These are phyloP conservation scores for Pyrenophora seminiperda DNA, from an alignment of 2,329 filamentous ascomycete species.

Conservation along the genomic window DNA sequence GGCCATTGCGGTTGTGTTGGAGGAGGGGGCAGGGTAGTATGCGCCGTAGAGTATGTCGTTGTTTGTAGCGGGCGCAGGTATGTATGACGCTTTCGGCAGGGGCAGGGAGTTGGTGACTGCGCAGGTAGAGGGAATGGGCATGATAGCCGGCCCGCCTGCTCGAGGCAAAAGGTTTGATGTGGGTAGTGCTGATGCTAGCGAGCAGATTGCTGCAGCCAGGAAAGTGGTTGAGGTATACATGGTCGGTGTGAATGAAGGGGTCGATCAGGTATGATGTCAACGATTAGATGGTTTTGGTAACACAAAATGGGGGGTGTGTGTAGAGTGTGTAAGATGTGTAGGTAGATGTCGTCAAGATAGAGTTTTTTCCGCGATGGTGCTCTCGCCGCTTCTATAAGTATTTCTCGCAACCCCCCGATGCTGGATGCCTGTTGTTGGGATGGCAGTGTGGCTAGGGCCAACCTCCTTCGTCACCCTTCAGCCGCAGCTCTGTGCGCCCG, in stretches of 20 bases:
- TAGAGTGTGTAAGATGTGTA: not conserved
- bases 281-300: not conserved
- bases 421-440: conserved; percentile 5
- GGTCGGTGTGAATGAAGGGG: not conserved
- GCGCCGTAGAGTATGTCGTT: conserved; percentile 35
- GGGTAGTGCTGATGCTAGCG: conserved; percentile 9
- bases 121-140: conserved; percentile 46
- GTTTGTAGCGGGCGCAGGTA: conserved; percentile 26
- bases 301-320: not conserved
- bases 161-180: conserved; percentile 16
- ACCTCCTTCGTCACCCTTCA: conserved; percentile 14
- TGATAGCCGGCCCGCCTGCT: conserved; percentile 44
- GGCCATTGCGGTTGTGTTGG: conserved; percentile 35
- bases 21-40: conserved; percentile 41
- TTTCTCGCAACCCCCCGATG: not conserved
- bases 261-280: not conserved
- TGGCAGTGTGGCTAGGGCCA: conserved; percentile 8
- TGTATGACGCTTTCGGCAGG: conserved; percentile 27
- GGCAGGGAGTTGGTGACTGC: conserved; percentile 37
- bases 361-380: not conserved
- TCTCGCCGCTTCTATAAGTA: conserved; percentile 4
- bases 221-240: conserved; percentile 9
- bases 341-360: not conserved
- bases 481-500: conserved; percentile 19
- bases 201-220: conserved; percentile 2